Evolutionary conservation across 306 rosid species (phyloP), one percentile per base, ranked within the genome.

Genomic region (Lathyrus oleraceus): DNA sequence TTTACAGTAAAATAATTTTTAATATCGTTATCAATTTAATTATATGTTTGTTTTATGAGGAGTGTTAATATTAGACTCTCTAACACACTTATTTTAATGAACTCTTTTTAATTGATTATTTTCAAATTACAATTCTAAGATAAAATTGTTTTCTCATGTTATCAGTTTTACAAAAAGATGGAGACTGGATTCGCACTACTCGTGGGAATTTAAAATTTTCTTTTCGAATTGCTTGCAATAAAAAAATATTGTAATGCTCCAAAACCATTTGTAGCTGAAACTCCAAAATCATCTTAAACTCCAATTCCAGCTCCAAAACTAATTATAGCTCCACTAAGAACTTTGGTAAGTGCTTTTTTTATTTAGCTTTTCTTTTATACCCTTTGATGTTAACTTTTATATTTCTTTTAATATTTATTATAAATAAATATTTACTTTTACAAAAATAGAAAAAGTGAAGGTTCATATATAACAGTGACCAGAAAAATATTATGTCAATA

Each of bases 201-300:
- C 82, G 89, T 70, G 84, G 89, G 15, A 82, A 85, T 61, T 42
- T 85, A 4, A 85, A 85, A 74, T 85, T 85, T 19, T 74, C 84
- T 7, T 85, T 85, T 67, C 73, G 89, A 74, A 63, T 47, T 51
- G 77, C 76, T 27, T 85, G 89, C 81, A 79, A 85, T 40, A 78
- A 79, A 14, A 14, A 76, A 76, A 43, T 72, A 72, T 8, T 85
- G 89, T 28, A 75, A 76, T 62, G 76, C 81, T 57, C 83, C 81
- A 53, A 81, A 84, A 48, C 80, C 84, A 48, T 17, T 81, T 15
- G 38, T 28, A 28, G 32, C 9, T 32, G 38, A 4, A 32, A 6
- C 38, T 6, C 38, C 6, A 28, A 28, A 28, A 28, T 0, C 32
- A 28, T 28, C n/a, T n/a, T n/a, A n/a, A n/a, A n/a, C n/a, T n/a